phyloP scores from a whole-genome alignment of 2,329 filamentous ascomycete species.

The Keithomyces neogunnii region DNA sequence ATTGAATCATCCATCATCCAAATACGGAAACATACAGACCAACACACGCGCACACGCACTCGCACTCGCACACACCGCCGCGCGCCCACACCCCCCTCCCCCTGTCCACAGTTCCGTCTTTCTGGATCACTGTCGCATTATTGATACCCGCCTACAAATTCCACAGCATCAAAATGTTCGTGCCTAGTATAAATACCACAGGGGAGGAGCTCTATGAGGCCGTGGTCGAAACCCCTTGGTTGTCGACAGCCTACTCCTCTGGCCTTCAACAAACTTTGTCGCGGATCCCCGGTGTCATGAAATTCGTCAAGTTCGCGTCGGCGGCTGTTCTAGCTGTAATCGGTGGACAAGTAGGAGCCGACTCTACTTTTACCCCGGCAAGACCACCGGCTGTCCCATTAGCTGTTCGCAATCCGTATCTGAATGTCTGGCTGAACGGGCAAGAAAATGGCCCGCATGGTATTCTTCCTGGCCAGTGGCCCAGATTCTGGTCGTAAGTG shows the following conservation, averaged over 20 bases:
- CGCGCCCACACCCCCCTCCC: background rate
- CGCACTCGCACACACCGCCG: background rate
- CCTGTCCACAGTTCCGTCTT: background rate
- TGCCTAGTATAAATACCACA: slow-evolving; percentile 10
- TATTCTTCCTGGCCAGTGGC: slow-evolving; percentile 61
- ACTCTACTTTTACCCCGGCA: slow-evolving; percentile 53
- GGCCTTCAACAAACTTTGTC: slow-evolving; percentile 6
- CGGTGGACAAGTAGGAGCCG: slow-evolving; percentile 10
- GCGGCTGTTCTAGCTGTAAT: slow-evolving; percentile 11
- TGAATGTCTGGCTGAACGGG: slow-evolving; percentile 61
- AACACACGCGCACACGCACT: background rate
- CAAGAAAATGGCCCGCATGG: slow-evolving; percentile 55
- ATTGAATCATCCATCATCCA: background rate
- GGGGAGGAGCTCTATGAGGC: slow-evolving; percentile 4
- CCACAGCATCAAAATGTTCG: slow-evolving; percentile 5
- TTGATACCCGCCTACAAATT: background rate
- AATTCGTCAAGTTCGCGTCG: slow-evolving; percentile 13
- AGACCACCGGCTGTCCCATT: slow-evolving; percentile 62
- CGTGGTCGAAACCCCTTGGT: slow-evolving; percentile 3
- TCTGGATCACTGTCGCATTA: background rate
- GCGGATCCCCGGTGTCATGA: slow-evolving; percentile 10
- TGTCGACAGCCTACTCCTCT: background rate
- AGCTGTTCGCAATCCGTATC: slow-evolving; percentile 66
- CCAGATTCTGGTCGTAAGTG: slow-evolving; percentile 58
- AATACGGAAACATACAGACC: background rate